A percentile compares a stretch with the other conserved stretches of the same genome.
Conservation (phyloP, 2,329 filamentous ascomycete genomes). For the Macrophomina phaseolina region DNA sequence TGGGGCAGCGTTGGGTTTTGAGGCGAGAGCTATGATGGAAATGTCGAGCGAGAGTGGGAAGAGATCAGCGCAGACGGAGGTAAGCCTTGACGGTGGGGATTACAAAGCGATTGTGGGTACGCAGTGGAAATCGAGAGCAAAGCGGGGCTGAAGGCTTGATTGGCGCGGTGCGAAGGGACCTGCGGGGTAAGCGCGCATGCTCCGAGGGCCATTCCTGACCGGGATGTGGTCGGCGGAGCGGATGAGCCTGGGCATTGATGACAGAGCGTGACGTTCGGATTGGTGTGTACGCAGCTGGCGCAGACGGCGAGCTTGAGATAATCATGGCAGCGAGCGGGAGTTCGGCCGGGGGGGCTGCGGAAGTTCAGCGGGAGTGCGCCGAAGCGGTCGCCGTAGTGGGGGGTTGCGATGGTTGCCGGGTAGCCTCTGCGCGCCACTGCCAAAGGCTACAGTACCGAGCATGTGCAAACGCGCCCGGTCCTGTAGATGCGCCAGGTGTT, state of each 20-base stretch:
- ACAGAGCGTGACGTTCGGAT: background rate
- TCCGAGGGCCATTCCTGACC: background rate
- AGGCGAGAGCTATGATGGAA: background rate
- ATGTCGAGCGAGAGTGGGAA: background rate
- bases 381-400: no score
- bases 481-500: no score
- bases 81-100: background rate
- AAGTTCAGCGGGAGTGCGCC: constrained; percentile 7
- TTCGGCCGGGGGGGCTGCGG: background rate
- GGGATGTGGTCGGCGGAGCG: background rate
- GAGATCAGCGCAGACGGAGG: constrained; percentile 1
- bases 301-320: background rate
- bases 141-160: constrained; percentile 2
- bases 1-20: background rate
- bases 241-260: background rate
- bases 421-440: no score
- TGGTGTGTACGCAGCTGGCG: background rate
- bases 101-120: constrained; percentile 5
- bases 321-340: background rate
- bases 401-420: no score
- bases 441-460: no score
- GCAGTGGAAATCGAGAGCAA: background rate
- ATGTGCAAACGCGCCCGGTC: no score
- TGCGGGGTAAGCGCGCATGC: constrained; percentile 7
- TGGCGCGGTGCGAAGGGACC: background rate